phyloP scores from a whole-genome alignment of 73 alveolate genomes.

The Blepharisma japonicum region DNA sequence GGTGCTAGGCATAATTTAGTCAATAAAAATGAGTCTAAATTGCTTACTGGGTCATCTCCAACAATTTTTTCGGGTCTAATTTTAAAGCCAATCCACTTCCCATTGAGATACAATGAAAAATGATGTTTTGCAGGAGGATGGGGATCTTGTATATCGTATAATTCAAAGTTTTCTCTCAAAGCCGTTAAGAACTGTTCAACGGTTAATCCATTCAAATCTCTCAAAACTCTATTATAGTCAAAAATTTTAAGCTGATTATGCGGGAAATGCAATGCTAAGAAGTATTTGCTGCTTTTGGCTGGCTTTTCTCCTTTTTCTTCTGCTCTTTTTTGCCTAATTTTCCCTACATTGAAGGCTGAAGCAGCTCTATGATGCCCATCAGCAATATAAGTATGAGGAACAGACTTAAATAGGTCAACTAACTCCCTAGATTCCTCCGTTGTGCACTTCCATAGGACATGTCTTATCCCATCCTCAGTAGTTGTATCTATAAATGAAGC shows the following conservation, averaged over 20 bases:
- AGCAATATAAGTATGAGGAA: slow-evolving; percentile 67
- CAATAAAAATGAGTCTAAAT: slow-evolving; percentile 45
- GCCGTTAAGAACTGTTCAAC: slow-evolving; percentile 35
- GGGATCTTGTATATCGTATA: slow-evolving; percentile 32
- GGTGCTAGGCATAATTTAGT: slow-evolving; percentile 28
- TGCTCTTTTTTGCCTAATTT: slow-evolving; percentile 52
- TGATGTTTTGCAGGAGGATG: slow-evolving; percentile 36
- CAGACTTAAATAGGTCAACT: slow-evolving; percentile 28
- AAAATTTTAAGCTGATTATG: slow-evolving; percentile 48
- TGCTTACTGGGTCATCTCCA: slow-evolving; percentile 34
- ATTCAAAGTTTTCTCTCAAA: slow-evolving; percentile 33
- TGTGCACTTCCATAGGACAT: slow-evolving; percentile 60
- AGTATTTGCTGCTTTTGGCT: slow-evolving; percentile 26
- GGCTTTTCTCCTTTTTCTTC: slow-evolving; percentile 36
- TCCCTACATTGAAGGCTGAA: slow-evolving; percentile 70
- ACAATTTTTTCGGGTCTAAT: slow-evolving; percentile 43
- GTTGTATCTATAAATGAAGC: slow-evolving; percentile 35
- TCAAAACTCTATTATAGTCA: slow-evolving; percentile 64
- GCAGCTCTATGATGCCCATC: slow-evolving; percentile 88
- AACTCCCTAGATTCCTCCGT: slow-evolving; percentile 53
- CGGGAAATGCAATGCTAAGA: slow-evolving; percentile 68
- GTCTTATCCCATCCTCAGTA: slow-evolving; percentile 52
- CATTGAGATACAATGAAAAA: slow-evolving; percentile 41
- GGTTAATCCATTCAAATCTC: slow-evolving; percentile 41
- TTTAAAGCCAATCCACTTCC: slow-evolving; percentile 45